Percentiles rank a stretch among this genome's conserved stretches.
These are phyloP conservation scores for Cicer judaicum DNA, from an alignment of 306 rosid species.

Conservation along the genomic window DNA sequence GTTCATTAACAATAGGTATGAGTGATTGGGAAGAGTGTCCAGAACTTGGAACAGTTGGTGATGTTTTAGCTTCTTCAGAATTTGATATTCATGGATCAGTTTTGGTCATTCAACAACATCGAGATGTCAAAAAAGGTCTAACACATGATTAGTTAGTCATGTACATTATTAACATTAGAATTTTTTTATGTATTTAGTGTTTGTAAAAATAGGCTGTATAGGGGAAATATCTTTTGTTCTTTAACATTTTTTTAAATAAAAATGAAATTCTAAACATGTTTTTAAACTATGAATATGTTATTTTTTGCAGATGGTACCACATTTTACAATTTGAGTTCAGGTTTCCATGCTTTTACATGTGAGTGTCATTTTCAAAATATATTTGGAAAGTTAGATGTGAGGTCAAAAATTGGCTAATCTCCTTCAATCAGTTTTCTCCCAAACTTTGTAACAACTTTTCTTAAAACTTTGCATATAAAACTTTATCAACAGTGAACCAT, in stretches of 20 bases:
- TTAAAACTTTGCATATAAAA: too few species aligned
- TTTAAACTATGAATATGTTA: not conserved
- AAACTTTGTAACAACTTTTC: too few species aligned
- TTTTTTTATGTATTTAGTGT: constrained; percentile 21
- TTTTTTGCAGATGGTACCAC: not conserved
- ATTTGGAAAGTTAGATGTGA: too few species aligned
- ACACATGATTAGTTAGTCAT: constrained; percentile 37
- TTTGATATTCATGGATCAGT: constrained; percentile 74
- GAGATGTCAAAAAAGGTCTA: constrained; percentile 63
- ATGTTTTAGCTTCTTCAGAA: constrained; percentile 90
- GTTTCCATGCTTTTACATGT: too few species aligned
- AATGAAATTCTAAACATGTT: not conserved
- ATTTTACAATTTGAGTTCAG: too few species aligned
- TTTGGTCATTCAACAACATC: constrained; percentile 85
- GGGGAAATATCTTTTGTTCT: not conserved
- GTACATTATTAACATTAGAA: constrained; percentile 31
- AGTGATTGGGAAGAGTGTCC: constrained; percentile 99
- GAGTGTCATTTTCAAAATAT: too few species aligned
- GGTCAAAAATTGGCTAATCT: too few species aligned
- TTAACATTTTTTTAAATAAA: not conserved
- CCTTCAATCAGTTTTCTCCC: too few species aligned
- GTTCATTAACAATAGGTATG: constrained; percentile 78
- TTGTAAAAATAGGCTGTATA: constrained; percentile 41
- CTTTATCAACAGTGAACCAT: too few species aligned
- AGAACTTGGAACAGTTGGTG: constrained; percentile 95